Base-by-base conservation (phyloP, 352 stramenopile genomes). In the Pythium oligandrum region DNA sequence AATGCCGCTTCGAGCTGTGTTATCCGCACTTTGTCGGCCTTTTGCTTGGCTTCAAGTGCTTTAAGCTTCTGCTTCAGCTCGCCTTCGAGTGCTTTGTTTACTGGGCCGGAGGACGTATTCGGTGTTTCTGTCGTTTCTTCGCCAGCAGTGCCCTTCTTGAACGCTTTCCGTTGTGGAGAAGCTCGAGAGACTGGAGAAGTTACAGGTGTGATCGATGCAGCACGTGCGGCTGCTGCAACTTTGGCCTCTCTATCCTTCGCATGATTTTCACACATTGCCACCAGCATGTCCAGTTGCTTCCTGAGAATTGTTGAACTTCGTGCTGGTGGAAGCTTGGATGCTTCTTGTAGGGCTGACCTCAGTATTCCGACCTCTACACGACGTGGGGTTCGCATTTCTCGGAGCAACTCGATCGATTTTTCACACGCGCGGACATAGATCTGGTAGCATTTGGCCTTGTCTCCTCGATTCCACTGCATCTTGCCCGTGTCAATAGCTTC, bases 61-160 rank as follows among this genome's bases (percentile, higher is more conserved):
- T 86, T 87, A n/a, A 93, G 63, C 53, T 88, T 93, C 40, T 90
- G 78, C 50, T 85, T 86, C 42, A 65, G 61, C 30, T 93, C 82
- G 26, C 90, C 12, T 12, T 12, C 76, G 11, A 79, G 17, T 3
- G 57, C 69, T 44, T 73, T 84, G 11, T 60, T 48, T 9, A 40
- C 59, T 5, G 34, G 53, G 37, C 12, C 43, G 34, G 40, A 11
- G 50, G 38, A 44, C 33, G 17, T 53, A 51, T 31, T 61, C 54
- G 1, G 38, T 51, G 3, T 67, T 50, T 8, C 26, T 48, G 12
- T 70, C 44, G 32, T 44, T 33, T 53, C 54, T 9, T 49, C 50
- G 1, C 44, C 49, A n/a, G 59, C 59, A 40, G 62, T 4, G 34
- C 59, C 62, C 54, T 67, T 67, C 45, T 62, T 67, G 44, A 52